Base-by-base conservation (phyloP, 192 early-diverging fungal genomes). In the Haplosporangium gracile region DNA sequence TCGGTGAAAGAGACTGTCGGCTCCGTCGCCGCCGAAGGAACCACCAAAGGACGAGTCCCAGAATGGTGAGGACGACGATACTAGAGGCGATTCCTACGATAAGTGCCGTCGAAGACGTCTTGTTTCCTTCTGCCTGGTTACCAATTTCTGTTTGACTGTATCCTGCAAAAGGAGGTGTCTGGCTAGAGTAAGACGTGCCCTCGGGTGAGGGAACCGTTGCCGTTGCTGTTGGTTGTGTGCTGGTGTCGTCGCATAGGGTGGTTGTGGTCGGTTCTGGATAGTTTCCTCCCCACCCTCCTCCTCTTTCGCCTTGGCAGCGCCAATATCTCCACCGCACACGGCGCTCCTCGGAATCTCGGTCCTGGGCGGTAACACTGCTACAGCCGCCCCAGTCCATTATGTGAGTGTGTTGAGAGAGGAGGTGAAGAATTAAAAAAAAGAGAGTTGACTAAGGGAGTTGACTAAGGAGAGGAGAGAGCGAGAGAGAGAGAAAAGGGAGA, bases 31-130 rank as follows among this genome's bases (percentile, higher is more conserved):
- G 63, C 18, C 78, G 71, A 38, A 80, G 55, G 53, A 68, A 39
- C 60, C 63, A 80, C 78, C 78, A 80, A 32, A 80, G 10, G 36
- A 45, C 26, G 1, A 74, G 2, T 10, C 32, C 43, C 26, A 72
- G 9, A 32, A 36, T 40, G 6, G 51, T 24, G 7, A 74, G 18
- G 4, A 47, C 38, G 7, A 63, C 51, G 2, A 68, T 45, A 1
- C 78, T 60, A 16, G 55, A 73, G 10, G 38, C 45, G 24, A 74
- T 6, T 10, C 78, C 78, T 20, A 34, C 72, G 47, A 80, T 80
- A 7, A 80, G 39, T 0, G 71, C 42, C 39, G 60, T 36, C 13
- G 78, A 68, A 4, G 47, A 42, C 1, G 78, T 34, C 11, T 32
- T 34, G 26, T 7, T 32, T 65, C 60, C 60, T 65, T 29, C 24